A percentile compares a stretch with the other conserved stretches of the same genome.
Conservation (phyloP, 352 stramenopile genomes). For the Sclerospora graminicola region DNA sequence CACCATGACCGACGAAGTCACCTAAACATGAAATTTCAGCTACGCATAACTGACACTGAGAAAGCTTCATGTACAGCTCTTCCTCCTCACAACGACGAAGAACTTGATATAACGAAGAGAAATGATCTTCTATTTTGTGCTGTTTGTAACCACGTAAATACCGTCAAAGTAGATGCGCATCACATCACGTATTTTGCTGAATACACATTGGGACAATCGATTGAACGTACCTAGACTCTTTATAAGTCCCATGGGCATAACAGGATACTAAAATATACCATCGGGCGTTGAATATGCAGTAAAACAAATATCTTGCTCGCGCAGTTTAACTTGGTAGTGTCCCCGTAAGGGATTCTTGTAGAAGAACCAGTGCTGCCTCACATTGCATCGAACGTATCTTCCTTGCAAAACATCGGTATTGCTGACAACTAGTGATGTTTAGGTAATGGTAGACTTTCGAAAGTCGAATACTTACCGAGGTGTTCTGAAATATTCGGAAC, state of each 20-base stretch:
- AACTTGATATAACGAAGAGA: neutral
- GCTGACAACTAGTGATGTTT: no score
- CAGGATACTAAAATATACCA: neutral
- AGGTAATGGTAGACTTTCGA: no score
- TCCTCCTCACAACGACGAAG: constrained; percentile 2
- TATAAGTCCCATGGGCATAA: neutral
- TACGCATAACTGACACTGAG: neutral
- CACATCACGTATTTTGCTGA: neutral
- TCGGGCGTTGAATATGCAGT: neutral
- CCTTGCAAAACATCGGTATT: no score
- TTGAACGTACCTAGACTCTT: neutral
- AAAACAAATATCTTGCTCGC: no score
- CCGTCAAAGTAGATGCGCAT: neutral
- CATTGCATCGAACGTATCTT: no score
- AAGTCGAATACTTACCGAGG: no score
- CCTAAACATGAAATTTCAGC: constrained; percentile 1
- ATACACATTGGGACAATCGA: neutral
- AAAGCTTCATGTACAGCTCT: neutral
- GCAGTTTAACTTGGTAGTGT: no score
- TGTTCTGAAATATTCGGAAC: no score
- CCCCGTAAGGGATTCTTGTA: no score
- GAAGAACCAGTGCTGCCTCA: no score
- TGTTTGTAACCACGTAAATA: constrained; percentile 1
- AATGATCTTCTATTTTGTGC: neutral
- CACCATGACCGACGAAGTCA: neutral